These are phyloP conservation scores for Lichtheimia hyalospora DNA, from an alignment of 371 early-diverging fungal genomes.

Conservation along the genomic window DNA sequence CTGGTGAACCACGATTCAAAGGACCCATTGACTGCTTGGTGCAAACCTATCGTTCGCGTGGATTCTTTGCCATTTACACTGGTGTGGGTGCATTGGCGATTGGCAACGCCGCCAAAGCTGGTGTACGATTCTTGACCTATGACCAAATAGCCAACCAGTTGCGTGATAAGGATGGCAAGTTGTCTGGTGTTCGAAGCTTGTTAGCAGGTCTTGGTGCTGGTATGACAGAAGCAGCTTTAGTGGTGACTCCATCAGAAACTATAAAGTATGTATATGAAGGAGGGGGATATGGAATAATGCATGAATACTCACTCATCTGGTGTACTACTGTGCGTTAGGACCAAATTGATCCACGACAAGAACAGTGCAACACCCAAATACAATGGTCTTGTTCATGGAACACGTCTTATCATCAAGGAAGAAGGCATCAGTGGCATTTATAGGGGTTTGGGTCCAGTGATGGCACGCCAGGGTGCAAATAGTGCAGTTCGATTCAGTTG, in stretches of 20 bases:
- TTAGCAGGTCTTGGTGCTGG: slow-evolving; percentile 91
- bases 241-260: slow-evolving; percentile 91
- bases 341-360: slow-evolving; percentile 83
- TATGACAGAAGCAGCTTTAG: slow-evolving; percentile 81
- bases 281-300: slow-evolving; percentile 12
- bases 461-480: slow-evolving; percentile 92
- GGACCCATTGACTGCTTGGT: slow-evolving; percentile 83
- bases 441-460: slow-evolving; percentile 86
- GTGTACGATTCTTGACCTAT: slow-evolving; percentile 87
- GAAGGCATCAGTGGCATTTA: slow-evolving; percentile 88
- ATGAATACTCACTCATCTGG: slow-evolving; percentile 13
- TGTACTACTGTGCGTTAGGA: slow-evolving; percentile 45
- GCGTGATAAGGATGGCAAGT: slow-evolving; percentile 69
- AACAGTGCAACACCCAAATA: slow-evolving; percentile 69
- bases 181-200: slow-evolving; percentile 65
- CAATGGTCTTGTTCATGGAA: slow-evolving; percentile 80
- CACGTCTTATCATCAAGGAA: slow-evolving; percentile 57
- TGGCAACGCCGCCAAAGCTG: slow-evolving; percentile 91
- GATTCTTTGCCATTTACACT: slow-evolving; percentile 26
- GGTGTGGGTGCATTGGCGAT: slow-evolving; percentile 68
- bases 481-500: slow-evolving; percentile 87
- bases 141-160: slow-evolving; percentile 78
- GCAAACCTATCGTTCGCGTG: slow-evolving; percentile 51
- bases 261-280: slow-evolving; percentile 68
- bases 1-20: slow-evolving; percentile 57